Evolutionary conservation across 2,329 filamentous ascomycete genomes (phyloP).

Genomic region (Echinosphaeria canescens): DNA sequence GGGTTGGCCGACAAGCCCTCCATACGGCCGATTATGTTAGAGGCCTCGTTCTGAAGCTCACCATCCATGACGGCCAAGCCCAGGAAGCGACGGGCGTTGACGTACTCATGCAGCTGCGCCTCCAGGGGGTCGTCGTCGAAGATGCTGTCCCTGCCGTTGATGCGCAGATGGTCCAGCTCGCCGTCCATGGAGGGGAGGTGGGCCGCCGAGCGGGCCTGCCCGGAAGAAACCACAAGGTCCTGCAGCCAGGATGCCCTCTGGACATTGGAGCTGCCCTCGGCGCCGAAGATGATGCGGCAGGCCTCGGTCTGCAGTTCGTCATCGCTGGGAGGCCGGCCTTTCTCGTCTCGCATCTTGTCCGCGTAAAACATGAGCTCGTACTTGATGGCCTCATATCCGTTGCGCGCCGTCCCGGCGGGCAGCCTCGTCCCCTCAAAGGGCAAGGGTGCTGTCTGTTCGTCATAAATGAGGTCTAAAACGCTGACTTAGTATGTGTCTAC

Average conservation of each 20-base stretch:
- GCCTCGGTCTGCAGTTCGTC: constrained; percentile 33
- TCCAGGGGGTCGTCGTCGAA: constrained; percentile 35
- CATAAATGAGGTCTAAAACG: constrained; percentile 40
- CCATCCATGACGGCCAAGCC: constrained; percentile 36
- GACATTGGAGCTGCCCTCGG: constrained; percentile 22
- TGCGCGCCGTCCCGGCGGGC: constrained; percentile 22
- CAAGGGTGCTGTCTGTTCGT: constrained; percentile 33
- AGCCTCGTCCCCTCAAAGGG: constrained; percentile 26
- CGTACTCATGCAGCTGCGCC: constrained; percentile 28
- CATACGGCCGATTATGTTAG: constrained; percentile 31
- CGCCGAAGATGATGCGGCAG: constrained; percentile 32
- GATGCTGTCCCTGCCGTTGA: constrained; percentile 34
- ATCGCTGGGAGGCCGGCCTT: constrained; percentile 20
- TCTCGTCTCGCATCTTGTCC: constrained; percentile 18
- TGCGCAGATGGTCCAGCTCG: constrained; percentile 22
- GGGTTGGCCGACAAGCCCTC: constrained; percentile 27
- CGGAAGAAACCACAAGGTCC: constrained; percentile 30
- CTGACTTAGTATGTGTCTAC: no score
- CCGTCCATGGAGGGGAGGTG: constrained; percentile 22
- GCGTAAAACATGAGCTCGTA: constrained; percentile 31
- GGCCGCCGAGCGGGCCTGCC: constrained; percentile 23
- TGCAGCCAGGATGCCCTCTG: constrained; percentile 29
- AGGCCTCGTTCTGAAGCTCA: constrained; percentile 37
- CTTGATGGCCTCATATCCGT: constrained; percentile 40
- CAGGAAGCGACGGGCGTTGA: constrained; percentile 24